phyloP scores from a whole-genome alignment of 2,329 filamentous ascomycete species.

The Diplodia sapinea region DNA sequence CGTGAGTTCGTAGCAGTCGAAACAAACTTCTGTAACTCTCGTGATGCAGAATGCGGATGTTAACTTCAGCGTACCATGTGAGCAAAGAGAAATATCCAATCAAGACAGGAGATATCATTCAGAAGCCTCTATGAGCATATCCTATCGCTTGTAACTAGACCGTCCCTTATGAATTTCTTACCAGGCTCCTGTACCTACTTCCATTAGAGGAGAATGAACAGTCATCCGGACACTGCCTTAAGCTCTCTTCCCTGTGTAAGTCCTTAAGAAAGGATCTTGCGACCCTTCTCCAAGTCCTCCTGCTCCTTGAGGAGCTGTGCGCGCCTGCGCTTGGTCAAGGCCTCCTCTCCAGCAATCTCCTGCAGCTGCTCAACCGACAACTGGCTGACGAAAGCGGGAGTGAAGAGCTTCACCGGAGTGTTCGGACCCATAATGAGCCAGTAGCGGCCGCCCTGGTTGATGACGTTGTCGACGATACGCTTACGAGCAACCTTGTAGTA shows the following conservation, averaged over 20 bases:
- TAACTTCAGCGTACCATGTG: too few relatives aligned
- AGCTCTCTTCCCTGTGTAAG: not conserved
- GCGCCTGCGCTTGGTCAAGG: conserved; percentile 49
- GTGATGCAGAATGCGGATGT: too few relatives aligned
- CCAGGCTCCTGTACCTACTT: too few relatives aligned
- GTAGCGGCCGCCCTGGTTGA: conserved; percentile 63
- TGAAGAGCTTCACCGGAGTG: conserved; percentile 62
- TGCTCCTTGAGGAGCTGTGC: conserved; percentile 55
- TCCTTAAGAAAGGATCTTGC: conserved; percentile 38
- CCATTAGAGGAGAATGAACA: too few relatives aligned
- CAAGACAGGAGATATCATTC: too few relatives aligned
- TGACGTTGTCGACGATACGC: conserved; percentile 68
- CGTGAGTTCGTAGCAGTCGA: not conserved
- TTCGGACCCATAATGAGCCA: conserved; percentile 57
- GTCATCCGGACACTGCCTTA: not conserved
- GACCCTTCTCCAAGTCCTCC: conserved; percentile 50
- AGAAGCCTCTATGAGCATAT: too few relatives aligned
- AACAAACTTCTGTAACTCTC: too few relatives aligned
- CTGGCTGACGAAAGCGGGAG: conserved; percentile 55
- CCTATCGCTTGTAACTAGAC: too few relatives aligned
- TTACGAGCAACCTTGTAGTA: conserved; percentile 68
- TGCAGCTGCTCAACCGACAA: conserved; percentile 59
- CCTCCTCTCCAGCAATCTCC: conserved; percentile 65
- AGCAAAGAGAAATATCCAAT: too few relatives aligned
- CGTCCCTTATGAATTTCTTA: too few relatives aligned